Base-by-base conservation (phyloP, 177 flowering plant genomes). In the Vitis hybrid region DNA sequence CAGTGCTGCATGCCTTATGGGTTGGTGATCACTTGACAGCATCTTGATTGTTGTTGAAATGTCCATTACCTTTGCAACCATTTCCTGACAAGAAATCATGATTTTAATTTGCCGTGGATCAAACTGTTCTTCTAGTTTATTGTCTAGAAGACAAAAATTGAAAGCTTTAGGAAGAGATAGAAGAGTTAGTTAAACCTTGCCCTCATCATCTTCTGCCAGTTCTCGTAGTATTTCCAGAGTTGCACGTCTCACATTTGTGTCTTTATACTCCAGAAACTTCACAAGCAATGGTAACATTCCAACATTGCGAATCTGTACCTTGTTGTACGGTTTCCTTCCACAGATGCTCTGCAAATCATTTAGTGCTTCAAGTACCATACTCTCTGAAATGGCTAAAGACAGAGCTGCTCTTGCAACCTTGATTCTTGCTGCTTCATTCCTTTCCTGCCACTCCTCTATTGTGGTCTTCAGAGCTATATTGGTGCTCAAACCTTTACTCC, bases 371-470 rank as follows among this genome's bases (percentile, higher is more conserved):
- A 85, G 73, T 3, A 91, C 77, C 91, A 89, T 86, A 51, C 56
- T 75, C 13, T 80, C 84, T 30, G 97, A 84, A 69, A 86, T 83
- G 21, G 85, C 90, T 48, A 84, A 60, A n/a, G 91, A 82, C 66
- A 91, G 73, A 51, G 93, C 91, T 56, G 91, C 83, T 30, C 85
- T 81, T 0, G 86, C 83, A 39, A 80, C 83, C 70, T 87, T 90
- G 57, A 91, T 86, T 67, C 85, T 76, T 30, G 85, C 81, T 26
- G 76, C 79, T 66, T 88, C 91, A 75, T 91, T 87, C 75, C 94
- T 83, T 60, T 87, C 88, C 74, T 76, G 81, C 97, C 97, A 90
- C 73, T 86, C 85, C 64, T 86, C 85, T 54, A 90, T 89, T 21
- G 88, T 90, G 60, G 79, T 81, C 80, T 85, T 90, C 23, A 90